These are phyloP conservation scores for Podospora bellae-mahoneyi DNA, from an alignment of 495 filamentous ascomycete species.

Conservation along the genomic window DNA sequence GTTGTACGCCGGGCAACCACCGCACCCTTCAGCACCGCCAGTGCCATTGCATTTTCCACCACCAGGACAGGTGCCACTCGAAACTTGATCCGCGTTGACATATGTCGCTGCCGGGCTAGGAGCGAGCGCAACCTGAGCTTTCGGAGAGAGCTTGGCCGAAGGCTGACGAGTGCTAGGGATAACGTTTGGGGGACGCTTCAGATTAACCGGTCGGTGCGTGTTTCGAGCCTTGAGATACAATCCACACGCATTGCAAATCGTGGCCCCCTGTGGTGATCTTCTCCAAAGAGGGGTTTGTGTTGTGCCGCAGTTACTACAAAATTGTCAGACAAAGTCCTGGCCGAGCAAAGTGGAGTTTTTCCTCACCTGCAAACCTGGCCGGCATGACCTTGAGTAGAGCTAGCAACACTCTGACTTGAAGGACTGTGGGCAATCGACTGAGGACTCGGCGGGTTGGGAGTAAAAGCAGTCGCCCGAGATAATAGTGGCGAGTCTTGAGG, in stretches of 20 bases:
- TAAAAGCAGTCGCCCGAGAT: slow-evolving; percentile 13
- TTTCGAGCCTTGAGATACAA: slow-evolving; percentile 94
- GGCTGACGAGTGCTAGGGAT: slow-evolving; percentile 40
- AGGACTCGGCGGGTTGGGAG: slow-evolving; percentile 22
- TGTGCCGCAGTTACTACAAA: slow-evolving; percentile 83
- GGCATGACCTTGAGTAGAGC: slow-evolving; percentile 27
- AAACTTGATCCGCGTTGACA: slow-evolving; percentile 67
- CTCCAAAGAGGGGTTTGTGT: slow-evolving; percentile 93
- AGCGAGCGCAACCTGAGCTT: slow-evolving; percentile 29
- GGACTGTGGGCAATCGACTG: slow-evolving; percentile 13
- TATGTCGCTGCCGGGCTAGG: slow-evolving; percentile 64
- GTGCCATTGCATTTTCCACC: slow-evolving; percentile 96
- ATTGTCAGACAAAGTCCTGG: slow-evolving; percentile 24
- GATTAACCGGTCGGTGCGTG: slow-evolving; percentile 78
- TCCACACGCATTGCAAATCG: slow-evolving; percentile 97
- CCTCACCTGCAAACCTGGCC: slow-evolving; percentile 57
- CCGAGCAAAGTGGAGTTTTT: background rate
- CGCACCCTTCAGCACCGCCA: slow-evolving; percentile 92
- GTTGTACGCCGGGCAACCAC: slow-evolving; percentile 95
- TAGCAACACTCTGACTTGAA: slow-evolving; percentile 16
- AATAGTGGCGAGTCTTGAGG: slow-evolving; percentile 17
- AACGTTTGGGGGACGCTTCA: slow-evolving; percentile 63
- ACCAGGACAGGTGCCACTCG: slow-evolving; percentile 86
- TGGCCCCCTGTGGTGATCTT: slow-evolving; percentile 84
- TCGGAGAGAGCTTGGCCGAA: slow-evolving; percentile 34